Base-by-base conservation (phyloP, 441 rosid genomes). In the Macaranga tanarius region DNA sequence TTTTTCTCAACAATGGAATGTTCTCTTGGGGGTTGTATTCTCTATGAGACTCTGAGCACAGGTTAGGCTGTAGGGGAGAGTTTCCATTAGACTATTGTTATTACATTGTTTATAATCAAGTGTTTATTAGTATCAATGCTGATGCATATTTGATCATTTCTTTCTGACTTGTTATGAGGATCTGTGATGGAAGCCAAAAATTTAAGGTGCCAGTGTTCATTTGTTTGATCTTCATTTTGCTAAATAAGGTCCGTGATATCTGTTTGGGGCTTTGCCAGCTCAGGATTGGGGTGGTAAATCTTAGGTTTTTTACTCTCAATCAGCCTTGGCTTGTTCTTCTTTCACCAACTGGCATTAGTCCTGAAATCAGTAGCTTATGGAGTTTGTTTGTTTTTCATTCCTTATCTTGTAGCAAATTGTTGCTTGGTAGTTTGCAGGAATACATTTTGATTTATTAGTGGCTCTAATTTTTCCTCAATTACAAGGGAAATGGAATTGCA, bases 381-480 rank as follows among this genome's bases (percentile, higher is more conserved):
- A 9, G 23, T 52, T 15, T 34, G 38, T 15, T 40, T 40, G 63
- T 56, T 11, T 56, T 23, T 69, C 62, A 12, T 44, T 23, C 9
- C 54, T 40, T 42, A 68, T 69, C 56, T 69, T 42, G 34, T 58
- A 58, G 45, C 55, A 44, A 58, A 17, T 25, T 25, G 16, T 20
- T 40, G 40, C 26, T 22, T 28, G 6, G 10, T 22, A 48, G 54
- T 48, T 48, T 48, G 54, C n/a, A 48, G 22, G 26, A 69, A 19
- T 56, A 58, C 22, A 56, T 70, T 58, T 45, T 58, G 16, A 17
- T 55, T 45, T 23, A 7, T 34, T 20, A 20, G 31, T 28, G 38
- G 19, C 34, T 45, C 10, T 19, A 69, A 10, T 25, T 57, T 56
- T 42, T 45, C 4, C 42, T n/a, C 20, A 15, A 5, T 12, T 25